phyloP scores from a whole-genome alignment of 2,329 filamentous ascomycete species.

The Penicillium nordicum region DNA sequence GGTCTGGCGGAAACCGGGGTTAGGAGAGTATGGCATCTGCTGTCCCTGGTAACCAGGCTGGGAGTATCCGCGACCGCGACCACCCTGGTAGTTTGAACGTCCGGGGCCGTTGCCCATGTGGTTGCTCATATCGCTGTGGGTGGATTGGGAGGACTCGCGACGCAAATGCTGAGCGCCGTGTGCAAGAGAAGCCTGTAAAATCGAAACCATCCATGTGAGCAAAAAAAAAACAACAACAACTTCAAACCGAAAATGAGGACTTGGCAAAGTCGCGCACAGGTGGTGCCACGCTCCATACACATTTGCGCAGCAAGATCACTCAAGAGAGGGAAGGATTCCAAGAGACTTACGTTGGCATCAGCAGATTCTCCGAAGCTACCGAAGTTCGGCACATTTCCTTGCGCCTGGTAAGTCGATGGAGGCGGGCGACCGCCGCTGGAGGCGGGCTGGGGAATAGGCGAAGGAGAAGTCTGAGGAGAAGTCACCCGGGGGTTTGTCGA shows the following conservation, averaged over 20 bases:
- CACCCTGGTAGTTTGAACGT: slow-evolving; percentile 55
- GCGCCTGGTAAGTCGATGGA: slow-evolving; percentile 69
- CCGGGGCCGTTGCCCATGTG: slow-evolving; percentile 49
- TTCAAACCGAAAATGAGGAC: background rate
- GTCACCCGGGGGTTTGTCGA: slow-evolving; percentile 67
- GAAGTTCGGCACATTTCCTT: slow-evolving; percentile 70
- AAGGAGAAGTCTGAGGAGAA: slow-evolving; percentile 84
- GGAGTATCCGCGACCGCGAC: slow-evolving; percentile 58
- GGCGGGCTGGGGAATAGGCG: slow-evolving; percentile 85
- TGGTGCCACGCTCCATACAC: background rate
- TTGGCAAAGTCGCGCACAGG: background rate
- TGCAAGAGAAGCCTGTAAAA: slow-evolving; percentile 59
- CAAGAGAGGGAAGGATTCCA: background rate
- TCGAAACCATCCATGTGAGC: slow-evolving; percentile 64
- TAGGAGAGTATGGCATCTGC: slow-evolving; percentile 53
- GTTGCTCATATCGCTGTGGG: slow-evolving; percentile 67
- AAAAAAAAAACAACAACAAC: background rate
- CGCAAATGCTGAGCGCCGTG: slow-evolving; percentile 72
- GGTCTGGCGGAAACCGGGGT: slow-evolving; percentile 50
- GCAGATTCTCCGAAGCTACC: slow-evolving; percentile 72
- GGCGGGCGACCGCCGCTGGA: slow-evolving; percentile 81
- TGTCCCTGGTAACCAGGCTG: slow-evolving; percentile 49
- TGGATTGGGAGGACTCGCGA: slow-evolving; percentile 80
- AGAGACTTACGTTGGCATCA: slow-evolving; percentile 64
- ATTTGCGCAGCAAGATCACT: background rate